Conservation (phyloP, 2,329 filamentous ascomycete species). For the Dendryphion nanum region DNA sequence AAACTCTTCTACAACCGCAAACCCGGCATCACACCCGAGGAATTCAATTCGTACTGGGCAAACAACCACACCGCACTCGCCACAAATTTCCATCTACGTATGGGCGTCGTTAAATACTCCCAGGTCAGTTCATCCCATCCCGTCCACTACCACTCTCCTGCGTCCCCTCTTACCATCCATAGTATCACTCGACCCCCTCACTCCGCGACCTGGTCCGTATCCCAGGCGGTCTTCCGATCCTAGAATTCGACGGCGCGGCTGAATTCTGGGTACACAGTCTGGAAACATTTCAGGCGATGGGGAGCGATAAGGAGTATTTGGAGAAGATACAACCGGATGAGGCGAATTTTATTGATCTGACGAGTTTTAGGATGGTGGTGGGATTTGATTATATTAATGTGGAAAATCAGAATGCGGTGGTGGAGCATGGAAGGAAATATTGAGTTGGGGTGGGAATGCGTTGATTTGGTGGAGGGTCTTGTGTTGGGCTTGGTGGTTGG, state of each 20-base stretch:
- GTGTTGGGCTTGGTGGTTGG: too few species aligned
- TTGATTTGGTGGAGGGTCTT: too few species aligned
- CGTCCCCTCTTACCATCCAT: background rate
- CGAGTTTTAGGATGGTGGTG: background rate
- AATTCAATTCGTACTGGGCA: conserved; percentile 1
- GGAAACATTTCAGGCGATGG: background rate
- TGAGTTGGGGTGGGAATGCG: too few species aligned
- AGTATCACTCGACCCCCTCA: conserved; percentile 1
- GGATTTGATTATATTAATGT: conserved; percentile 1
- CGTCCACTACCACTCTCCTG: background rate
- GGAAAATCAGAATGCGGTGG: background rate
- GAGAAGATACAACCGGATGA: background rate
- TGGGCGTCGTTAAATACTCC: background rate
- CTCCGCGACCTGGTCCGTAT: conserved; percentile 1
- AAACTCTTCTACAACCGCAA: conserved; percentile 3
- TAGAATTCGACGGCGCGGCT: conserved; percentile 1
- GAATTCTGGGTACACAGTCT: background rate
- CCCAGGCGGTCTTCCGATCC: background rate
- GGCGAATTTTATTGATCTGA: background rate
- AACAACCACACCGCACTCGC: background rate
- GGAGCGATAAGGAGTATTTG: background rate
- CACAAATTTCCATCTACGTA: background rate
- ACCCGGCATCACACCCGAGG: conserved; percentile 1
- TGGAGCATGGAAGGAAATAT: background rate
- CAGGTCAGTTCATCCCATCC: background rate